Evolutionary conservation across 1,139 yeast genomes (phyloP).

Genomic region (Cylindricascospora bacillispora): DNA sequence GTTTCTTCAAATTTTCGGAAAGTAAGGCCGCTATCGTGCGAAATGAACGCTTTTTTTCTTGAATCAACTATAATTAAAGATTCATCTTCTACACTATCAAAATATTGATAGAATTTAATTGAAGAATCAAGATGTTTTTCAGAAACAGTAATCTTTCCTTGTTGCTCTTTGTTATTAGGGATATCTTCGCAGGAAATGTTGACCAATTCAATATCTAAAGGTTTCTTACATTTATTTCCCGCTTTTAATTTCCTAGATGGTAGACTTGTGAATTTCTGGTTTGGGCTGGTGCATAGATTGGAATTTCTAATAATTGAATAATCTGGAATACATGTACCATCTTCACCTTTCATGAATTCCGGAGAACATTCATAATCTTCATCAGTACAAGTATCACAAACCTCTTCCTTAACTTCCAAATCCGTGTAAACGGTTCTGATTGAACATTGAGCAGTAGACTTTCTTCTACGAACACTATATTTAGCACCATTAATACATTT

Average conservation of each 20-base stretch:
- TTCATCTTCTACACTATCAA: slow-evolving; percentile 40
- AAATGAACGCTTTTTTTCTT: slow-evolving; percentile 41
- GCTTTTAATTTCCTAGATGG: slow-evolving; percentile 29
- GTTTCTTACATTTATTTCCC: slow-evolving; percentile 36
- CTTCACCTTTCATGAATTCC: slow-evolving; percentile 37
- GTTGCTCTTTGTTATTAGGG: slow-evolving; percentile 7
- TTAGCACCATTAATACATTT: slow-evolving; percentile 63
- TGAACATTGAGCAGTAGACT: slow-evolving; percentile 55
- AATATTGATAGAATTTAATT: slow-evolving; percentile 25
- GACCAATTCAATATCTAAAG: slow-evolving; percentile 10
- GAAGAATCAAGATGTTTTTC: slow-evolving; percentile 25
- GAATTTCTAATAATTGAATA: slow-evolving; percentile 22
- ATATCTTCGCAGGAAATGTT: slow-evolving; percentile 24
- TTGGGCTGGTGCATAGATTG: slow-evolving; percentile 23
- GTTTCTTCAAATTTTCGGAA: slow-evolving; percentile 37
- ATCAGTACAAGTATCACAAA: slow-evolving; percentile 51
- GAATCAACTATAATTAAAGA: slow-evolving; percentile 56
- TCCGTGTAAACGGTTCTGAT: slow-evolving; percentile 51
- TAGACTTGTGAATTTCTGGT: slow-evolving; percentile 10
- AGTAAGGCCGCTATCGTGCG: slow-evolving; percentile 65
- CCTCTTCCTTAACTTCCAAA: slow-evolving; percentile 39
- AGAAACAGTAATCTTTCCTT: slow-evolving; percentile 14
- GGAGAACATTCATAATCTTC: slow-evolving; percentile 63
- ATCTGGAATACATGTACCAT: slow-evolving; percentile 47
- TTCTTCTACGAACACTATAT: slow-evolving; percentile 57